Percentiles rank a stretch among this genome's conserved stretches.
Evolutionary conservation across 148 eudicot species (phyloP).

Genomic region (Vaccinium myrtillus): DNA sequence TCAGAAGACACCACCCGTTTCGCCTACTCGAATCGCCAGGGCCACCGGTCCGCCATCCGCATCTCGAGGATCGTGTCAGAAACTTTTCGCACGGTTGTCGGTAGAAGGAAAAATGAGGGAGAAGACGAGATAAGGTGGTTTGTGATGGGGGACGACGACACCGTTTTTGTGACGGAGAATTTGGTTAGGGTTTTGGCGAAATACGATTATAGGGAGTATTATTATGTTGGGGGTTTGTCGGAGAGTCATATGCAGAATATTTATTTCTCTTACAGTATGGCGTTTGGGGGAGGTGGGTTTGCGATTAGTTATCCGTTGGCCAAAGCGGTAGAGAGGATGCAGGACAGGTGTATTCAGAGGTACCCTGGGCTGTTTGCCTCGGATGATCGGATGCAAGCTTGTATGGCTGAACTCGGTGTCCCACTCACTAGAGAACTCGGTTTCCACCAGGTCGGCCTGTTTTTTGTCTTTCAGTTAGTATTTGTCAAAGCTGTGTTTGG

Average conservation of each 20-base stretch:
- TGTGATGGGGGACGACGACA: conserved; percentile 59
- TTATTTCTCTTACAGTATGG: conserved; percentile 60
- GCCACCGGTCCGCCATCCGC: conserved; percentile 85
- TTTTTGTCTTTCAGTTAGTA: background rate
- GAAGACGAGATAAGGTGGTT: conserved; percentile 54
- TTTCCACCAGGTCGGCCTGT: conserved; percentile 65
- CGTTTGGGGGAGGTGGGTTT: conserved; percentile 74
- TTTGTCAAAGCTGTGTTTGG: too few relatives aligned
- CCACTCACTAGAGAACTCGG: conserved; percentile 67
- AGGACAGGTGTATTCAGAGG: conserved; percentile 58
- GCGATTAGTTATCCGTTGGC: conserved; percentile 63
- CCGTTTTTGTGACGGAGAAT: conserved; percentile 58
- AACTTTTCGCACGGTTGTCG: conserved; percentile 37
- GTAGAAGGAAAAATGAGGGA: conserved; percentile 15
- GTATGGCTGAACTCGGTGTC: conserved; percentile 74
- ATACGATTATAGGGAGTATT: conserved; percentile 50
- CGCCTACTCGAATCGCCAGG: conserved; percentile 57
- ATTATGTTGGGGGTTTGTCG: conserved; percentile 58
- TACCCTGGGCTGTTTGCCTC: conserved; percentile 63
- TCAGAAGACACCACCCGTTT: conserved; percentile 64
- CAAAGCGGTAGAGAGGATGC: conserved; percentile 52
- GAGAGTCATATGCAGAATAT: conserved; percentile 66
- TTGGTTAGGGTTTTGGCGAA: conserved; percentile 40
- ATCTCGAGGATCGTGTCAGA: conserved; percentile 83
- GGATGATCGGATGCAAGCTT: conserved; percentile 71